Evolutionary conservation across 768 basidiomycete species (phyloP), one percentile per base, ranked within the genome.

Genomic region (Pseudohyphozyma bogoriensis): DNA sequence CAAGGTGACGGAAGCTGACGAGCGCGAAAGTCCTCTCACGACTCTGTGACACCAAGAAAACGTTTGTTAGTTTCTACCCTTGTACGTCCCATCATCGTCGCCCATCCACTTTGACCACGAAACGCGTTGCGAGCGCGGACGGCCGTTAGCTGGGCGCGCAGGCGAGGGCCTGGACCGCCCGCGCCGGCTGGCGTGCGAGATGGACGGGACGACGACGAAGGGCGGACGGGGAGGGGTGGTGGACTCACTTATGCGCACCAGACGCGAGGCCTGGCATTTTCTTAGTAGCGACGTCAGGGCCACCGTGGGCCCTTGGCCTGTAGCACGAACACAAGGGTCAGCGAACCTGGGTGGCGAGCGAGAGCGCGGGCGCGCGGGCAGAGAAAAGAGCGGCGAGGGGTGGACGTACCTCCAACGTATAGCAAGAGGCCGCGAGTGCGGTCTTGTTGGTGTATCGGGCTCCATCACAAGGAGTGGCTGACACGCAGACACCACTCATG

Each of bases 1-100:
- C 37, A 45, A n/a, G 31, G 62, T n/a, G 47, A 51, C 36, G 47
- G n/a, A 55, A 55, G 9, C 32, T 55, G 40, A 36, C 28, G 45
- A 46, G 28, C 33, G 55, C 55, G 31, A 44, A 47, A 39, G 40
- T 49, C 57, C 64, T 65, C 52, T 65, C 64, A 65, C 64, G 57
- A 52, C 54, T 56, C 37, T 54, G 20, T 24, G 26, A 55, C 29
- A 39, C 35, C 24, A n/a, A 6, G 13, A 16, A 26, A 31, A 26
- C 24, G 33, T 12, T 39, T 28, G 26, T 36, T 36, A n/a, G 15
- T 15, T 42, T 42, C n/a, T 42, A 15, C 15, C 40, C 40, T n/a
- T 42, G n/a, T 42, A 15, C 40, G 15, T 40, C n/a, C 37, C 51
- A 31, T 20, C n/a, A 52, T n/a, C 16, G 39, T 32, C 33, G 39